Evolutionary conservation across 2,329 filamentous ascomycete genomes (phyloP), one percentile per base, ranked within the genome.

Genomic region (Hypomyces rosellus): DNA sequence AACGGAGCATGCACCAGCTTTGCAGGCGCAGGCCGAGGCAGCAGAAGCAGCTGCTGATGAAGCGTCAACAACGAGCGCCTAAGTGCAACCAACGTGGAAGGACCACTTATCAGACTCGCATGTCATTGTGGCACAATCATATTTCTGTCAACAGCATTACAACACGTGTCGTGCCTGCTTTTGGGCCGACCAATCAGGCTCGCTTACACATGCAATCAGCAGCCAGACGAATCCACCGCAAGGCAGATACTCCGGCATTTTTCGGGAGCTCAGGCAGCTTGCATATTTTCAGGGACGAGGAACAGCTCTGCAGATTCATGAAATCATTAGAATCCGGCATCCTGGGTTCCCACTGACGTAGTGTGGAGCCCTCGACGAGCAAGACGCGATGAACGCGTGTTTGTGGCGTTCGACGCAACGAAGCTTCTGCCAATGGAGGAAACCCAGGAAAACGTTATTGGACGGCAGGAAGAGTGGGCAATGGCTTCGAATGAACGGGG

Each of bases 1-100:
- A 1, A 90, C 88, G 14, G 86, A 92, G 58, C 87, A 91, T 67
- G 82, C 82, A 12, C 81, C 82, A 22, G 71, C 80, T 20, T 65
- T 86, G 6, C 81, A 85, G 56, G 80, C 80, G 16, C 80, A 82
- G 45, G 74, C 78, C 13, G 80, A 82, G 37, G 76, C 69, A 4
- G 73, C 69, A 3, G 69, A 74, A 50, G 75, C 68, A 11, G 65
- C 67, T 3, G 63, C 74, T 34, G 70, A 68, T n/a, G 73, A 71
- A 39, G 68, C 59, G 34, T 54, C 51, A 15, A 43, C 36, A 33
- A 43, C 30, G 11, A 34, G 45, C n/a, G 13, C 34, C 9, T 37
- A 49, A 39, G 20, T 41, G 13, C 22, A 33, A 25, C 13, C 22
- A 33, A 25, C 13, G 18, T 33, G 41, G 41, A 44, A 44, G 41